Base-by-base conservation (phyloP, 2,329 filamentous ascomycete species). In the Sporothrix humicola region DNA sequence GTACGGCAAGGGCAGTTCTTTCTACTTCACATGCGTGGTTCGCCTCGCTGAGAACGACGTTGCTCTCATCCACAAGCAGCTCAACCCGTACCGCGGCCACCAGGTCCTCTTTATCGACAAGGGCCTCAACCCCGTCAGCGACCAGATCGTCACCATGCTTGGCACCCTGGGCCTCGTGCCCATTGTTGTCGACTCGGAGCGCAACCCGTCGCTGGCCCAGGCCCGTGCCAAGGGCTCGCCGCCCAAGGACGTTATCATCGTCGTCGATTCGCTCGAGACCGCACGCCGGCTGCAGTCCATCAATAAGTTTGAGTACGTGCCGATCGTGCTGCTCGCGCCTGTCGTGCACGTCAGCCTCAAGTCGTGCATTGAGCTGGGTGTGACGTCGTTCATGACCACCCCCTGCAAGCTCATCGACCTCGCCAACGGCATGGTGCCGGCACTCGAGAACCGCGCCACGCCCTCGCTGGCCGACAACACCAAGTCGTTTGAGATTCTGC, bases 381-480 rank as follows among this genome's bases (percentile, higher is more conserved):
- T 99, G 77, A 97, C 95, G n/a, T 98, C 95, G 69, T 98, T 98
- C 82, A 98, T 98, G 94, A 98, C 96, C 1, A 97, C 94, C 17
- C 96, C 96, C 9, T 98, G 96, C 83, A 89, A 95, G 79, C 90
- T 95, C 5, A 97, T 98, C 76, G 96, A 99, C 81, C 85, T 99
- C 74, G 95, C 94, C 74, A 98, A 98, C 79, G 95, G 95, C 77
- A 95, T 99, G 88, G 93, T 98, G 20, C 96, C 96, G 7, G 96
- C 96, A 2, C 86, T 99, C 31, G 96, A 98, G 83, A 97, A 97
- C 78, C 89, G 95, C 71, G 95, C 95, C 6, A 96, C 95, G 13
- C 95, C 95, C 1, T 93, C 94, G 13, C 90, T 97, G 70, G 94
- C 95, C 2, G 95, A 98, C 80, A 96, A 97, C 81, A 97, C 94